These are phyloP conservation scores for Penicillium sumatraense DNA, from an alignment of 2,329 filamentous ascomycete species.

Conservation along the genomic window DNA sequence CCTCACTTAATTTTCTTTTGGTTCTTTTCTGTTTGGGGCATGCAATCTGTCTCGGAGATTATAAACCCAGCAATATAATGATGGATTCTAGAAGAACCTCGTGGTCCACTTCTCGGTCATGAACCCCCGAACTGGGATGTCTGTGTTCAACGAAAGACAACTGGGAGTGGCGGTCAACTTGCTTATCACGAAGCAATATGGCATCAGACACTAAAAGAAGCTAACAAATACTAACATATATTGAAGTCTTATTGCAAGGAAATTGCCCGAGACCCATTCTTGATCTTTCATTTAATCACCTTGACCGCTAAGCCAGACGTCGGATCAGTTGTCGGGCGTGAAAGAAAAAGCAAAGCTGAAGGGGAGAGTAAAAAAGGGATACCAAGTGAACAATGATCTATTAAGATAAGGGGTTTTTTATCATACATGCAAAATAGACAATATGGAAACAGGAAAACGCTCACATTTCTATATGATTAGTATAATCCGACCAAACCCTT, in stretches of 20 bases:
- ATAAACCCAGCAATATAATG: conserved; percentile 1
- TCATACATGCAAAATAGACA: conserved; percentile 13
- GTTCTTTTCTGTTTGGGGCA: neutral
- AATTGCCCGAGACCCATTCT: neutral
- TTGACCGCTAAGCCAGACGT: neutral
- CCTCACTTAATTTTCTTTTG: neutral
- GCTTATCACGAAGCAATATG: neutral
- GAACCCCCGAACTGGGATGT: neutral
- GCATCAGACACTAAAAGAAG: neutral
- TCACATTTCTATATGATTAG: neutral
- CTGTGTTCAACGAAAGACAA: neutral
- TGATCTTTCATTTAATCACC: neutral
- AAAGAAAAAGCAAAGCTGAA: too few relatives aligned
- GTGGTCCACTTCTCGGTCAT: conserved; percentile 9
- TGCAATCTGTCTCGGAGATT: conserved; percentile 7
- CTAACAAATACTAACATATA: neutral
- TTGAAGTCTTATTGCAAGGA: neutral
- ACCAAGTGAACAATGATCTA: neutral
- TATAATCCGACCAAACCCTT: neutral
- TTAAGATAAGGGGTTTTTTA: conserved; percentile 7
- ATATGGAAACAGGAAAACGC: neutral
- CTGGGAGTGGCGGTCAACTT: neutral
- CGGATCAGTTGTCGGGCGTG: too few relatives aligned
- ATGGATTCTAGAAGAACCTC: conserved; percentile 4
- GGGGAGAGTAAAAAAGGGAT: neutral